Base-by-base conservation (phyloP, 352 stramenopile genomes). In the Blastocystis sp. region DNA sequence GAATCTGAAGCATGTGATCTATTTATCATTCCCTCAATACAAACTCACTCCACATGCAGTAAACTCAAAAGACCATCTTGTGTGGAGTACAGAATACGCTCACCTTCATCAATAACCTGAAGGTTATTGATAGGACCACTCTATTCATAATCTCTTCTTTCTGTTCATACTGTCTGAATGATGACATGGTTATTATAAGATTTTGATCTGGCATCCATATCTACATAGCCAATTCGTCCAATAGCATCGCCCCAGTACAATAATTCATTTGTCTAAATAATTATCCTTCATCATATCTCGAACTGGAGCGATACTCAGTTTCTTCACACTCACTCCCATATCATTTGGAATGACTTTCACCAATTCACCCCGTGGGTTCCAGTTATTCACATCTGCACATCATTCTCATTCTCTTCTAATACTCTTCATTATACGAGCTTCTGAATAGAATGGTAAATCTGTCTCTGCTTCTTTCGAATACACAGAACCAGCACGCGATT, bases 191-290 rank as follows among this genome's bases (percentile, higher is more conserved):
- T 54, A 7, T 11, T 32, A 35, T 83, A 83, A 9, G 63, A 52
- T 24, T 32, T 19, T 1, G 12, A 5, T 35, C 11, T 35, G 19
- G 9, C 3, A 9, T 67, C 7, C n/a, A 54, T 63, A 56, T 83
- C 71, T 1, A 67, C 27, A 32, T 63, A 83, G 1, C 71, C 71
- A 14, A 83, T 83, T n/a, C 39, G 27, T 27, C 71, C 71, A 24
- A 43, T 83, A 5, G 57, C 46, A 56, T 66, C 58, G n/a, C 71
- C 71, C 71, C 71, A 83, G 27, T 83, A 83, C 71, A 83, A 35
- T 6, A 63, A 52, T 1, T 39, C 58, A 35, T 12, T 66, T 14
- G 4, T 59, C 71, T 83, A 83, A 24, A 11, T 6, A 56, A n/a
- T 7, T 42, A 21, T 9, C 21, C 2, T n/a, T 29, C 71, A 0